Evolutionary conservation across 2,329 filamentous ascomycete genomes (phyloP), one percentile per base, ranked within the genome.

Genomic region (Huntiella moniliformis): DNA sequence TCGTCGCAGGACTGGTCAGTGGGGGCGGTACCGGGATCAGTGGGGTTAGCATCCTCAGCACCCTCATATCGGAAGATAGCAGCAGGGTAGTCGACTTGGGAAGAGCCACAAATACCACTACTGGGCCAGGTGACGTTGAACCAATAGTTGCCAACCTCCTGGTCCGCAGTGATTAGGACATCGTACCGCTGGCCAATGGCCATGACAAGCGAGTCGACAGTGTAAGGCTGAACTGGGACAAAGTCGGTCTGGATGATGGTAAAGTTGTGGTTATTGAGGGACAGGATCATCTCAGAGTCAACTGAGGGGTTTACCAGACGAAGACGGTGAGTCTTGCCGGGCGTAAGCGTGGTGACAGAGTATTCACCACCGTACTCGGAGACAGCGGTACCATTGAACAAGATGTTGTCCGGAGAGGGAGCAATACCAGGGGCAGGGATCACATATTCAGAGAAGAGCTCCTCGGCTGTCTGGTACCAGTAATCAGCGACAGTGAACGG

Each of bases 241-340:
- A 77, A 77, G 55, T 82, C 77, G 53, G 72, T 72, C 16, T 75
- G 67, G 45, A 81, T 74, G 47, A 82, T 72, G 0, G 67, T 77
- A 58, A 82, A 62, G 15, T 60, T 70, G 57, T 82, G 77, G 2
- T 65, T 67, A 60, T 64, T 72, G 54, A 70, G 79, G 54, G 62
- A 78, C 54, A 79, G 74, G 40, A 66, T 60, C 56, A 70, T 63
- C 48, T 68, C 58, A 32, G 61, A 64, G 54, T 74, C 62, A 45
- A 66, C 59, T 35, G 73, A 63, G 0, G 67, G 57, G 58, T 79
- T 79, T 55, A 78, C 66, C 46, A 79, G 61, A 1, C 75, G 67
- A 11, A 79, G 62, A 8, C 72, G 69, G 55, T 79, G 71, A 8
- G 61, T 67, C 57, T 71, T 74, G 47, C 69, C 68, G 11, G 62